Evolutionary conservation across 257 asterid genomes (phyloP), one percentile per base, ranked within the genome.

Genomic region (Przewalskia tangutica): DNA sequence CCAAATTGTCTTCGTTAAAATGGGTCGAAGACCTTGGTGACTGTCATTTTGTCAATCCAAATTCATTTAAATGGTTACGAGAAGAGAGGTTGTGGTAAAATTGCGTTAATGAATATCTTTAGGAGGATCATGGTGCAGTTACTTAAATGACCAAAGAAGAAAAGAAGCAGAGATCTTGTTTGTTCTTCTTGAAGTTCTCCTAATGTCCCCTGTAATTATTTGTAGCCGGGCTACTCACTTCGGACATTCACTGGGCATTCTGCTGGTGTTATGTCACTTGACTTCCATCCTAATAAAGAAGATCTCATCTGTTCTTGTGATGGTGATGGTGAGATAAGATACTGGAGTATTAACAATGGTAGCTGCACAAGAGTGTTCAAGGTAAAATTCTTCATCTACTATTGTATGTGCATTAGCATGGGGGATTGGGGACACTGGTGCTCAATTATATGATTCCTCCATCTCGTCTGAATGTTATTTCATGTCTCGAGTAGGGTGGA

Each of bases 221-320:
- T 85, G 84, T 94, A 96, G 99, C 91, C 95, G 59, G 89, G 93
- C 7, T 96, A 89, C 86, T 90, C 98, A 44, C 93, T 94, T 66
- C 94, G 98, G 27, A 92, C 91, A 40, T 94, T 93, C 77, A 91
- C 98, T 17, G 99, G 98, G 55, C 99, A 96, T 86, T 91, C 98
- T 7, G 86, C 94, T 38, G 86, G 94, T 79, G 98, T 94, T 8
- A 92, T 93, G 95, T 94, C 99, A 4, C 88, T 96, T 87, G 98
- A 96, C 82, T 95, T 95, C 85, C 97, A 96, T 77, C 99, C 99
- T 11, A 96, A 90, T 85, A 96, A 94, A 86, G 98, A 94, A 50
- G 98, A 96, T 82, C 93, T 94, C 62, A 92, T 96, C 76, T 91
- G 98, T 89, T 96, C 98, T 7, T 96, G 99, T 56, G 99, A 94